A percentile compares a stretch with the other conserved stretches of the same genome.
These are phyloP conservation scores for Leishmania mexicana DNA, from an alignment of 208 protist genomes.

Conservation along the genomic window DNA sequence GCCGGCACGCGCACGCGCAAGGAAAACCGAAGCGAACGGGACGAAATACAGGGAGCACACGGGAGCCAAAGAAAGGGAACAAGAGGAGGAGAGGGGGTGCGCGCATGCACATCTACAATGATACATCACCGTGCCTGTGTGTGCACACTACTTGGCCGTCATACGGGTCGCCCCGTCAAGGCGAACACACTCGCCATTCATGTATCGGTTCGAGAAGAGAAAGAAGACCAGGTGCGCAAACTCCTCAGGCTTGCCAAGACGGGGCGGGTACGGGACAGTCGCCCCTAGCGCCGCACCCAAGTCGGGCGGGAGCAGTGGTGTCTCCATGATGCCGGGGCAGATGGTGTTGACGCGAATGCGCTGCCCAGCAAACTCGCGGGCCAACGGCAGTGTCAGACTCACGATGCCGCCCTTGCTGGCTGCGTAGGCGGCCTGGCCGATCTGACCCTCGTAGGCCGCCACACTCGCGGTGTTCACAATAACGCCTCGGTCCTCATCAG, in stretches of 20 bases:
- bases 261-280: conserved; percentile 61
- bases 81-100: background rate
- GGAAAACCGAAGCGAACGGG: no score
- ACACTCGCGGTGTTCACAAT: conserved; percentile 84
- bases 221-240: conserved; percentile 60
- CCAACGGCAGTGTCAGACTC: conserved; percentile 74
- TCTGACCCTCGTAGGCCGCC: conserved; percentile 88
- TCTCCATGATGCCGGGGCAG: conserved; percentile 78
- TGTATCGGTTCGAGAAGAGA: conserved; percentile 74
- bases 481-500: conserved; percentile 65
- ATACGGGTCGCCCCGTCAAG: conserved; percentile 52
- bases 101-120: background rate
- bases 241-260: conserved; percentile 72
- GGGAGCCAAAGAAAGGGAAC: background rate
- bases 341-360: conserved; percentile 81
- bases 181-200: conserved; percentile 76
- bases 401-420: conserved; percentile 83
- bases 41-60: no score
- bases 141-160: conserved; percentile 33
- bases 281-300: conserved; percentile 35
- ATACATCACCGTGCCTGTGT: background rate
- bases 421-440: conserved; percentile 83
- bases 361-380: conserved; percentile 52
- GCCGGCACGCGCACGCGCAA: background rate
- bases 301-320: conserved; percentile 62